phyloP scores from a whole-genome alignment of 139 green algal genomes.

The Picochlorum sp. region DNA sequence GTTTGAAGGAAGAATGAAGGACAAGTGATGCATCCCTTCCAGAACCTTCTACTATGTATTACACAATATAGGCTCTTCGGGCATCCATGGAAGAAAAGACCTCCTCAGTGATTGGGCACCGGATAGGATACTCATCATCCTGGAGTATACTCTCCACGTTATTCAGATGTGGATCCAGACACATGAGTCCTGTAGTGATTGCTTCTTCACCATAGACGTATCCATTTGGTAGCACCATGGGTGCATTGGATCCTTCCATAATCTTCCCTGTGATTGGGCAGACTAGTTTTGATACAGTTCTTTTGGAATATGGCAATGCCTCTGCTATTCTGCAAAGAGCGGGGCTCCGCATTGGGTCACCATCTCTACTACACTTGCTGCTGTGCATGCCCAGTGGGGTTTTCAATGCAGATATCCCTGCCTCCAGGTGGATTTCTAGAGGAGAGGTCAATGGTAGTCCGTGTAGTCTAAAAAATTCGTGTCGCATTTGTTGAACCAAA shows the following conservation, averaged over 20 bases:
- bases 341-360: slow-evolving; percentile 71
- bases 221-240: slow-evolving; percentile 84
- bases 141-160: neutral
- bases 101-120: neutral
- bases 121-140: neutral
- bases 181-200: slow-evolving; percentile 21
- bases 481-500: slow-evolving; percentile 57
- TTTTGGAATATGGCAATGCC: slow-evolving; percentile 76
- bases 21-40: no score
- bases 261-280: slow-evolving; percentile 69
- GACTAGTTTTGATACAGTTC: slow-evolving; percentile 78
- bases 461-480: slow-evolving; percentile 74
- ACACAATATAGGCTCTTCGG: neutral
- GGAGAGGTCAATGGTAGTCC: slow-evolving; percentile 58
- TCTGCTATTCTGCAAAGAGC: slow-evolving; percentile 63
- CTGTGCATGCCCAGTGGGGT: slow-evolving; percentile 45
- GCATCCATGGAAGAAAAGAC: neutral
- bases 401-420: slow-evolving; percentile 79
- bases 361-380: slow-evolving; percentile 22
- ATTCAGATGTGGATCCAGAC: neutral
- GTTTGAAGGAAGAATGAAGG: no score
- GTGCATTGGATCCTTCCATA: slow-evolving; percentile 91
- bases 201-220: slow-evolving; percentile 69
- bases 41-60: no score
- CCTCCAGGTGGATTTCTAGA: slow-evolving; percentile 71